Base-by-base conservation (phyloP, 169 alveolate species). In the Plasmodium coatneyi region DNA sequence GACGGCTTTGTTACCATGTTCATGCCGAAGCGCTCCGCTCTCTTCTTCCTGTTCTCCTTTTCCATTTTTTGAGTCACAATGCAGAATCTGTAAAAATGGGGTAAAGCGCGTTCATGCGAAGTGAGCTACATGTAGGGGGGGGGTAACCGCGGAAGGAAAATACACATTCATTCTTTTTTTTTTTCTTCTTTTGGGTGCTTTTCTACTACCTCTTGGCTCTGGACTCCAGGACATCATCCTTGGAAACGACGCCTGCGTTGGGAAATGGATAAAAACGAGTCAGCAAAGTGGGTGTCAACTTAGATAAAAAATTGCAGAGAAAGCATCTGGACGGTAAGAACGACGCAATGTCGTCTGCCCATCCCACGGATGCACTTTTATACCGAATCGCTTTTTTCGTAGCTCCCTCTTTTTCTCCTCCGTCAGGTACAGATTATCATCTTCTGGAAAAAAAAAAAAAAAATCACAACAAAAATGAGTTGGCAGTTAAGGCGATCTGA, bases 1-100 rank as follows among this genome's bases (percentile, higher is more conserved):
- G 43, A 5, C 10, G 16, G 71, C 25, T 36, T 5, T 46, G 32
- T 19, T 79, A 89, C 94, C 90, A 25, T 19, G 30, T 66, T 89
- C 82, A 89, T 22, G 71, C 94, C 94, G 71, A 89, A 89, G 52
- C 94, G 87, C 41, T 89, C 94, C n/a, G 87, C 94, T 89, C 94
- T 79, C 72, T 78, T 89, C 74, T 32, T 89, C 66, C 79, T 89
- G 52, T 89, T 89, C 41, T 89, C 94, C 56, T 89, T 89, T 60
- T 89, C 94, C 94, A 89, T 89, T 89, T 79, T 79, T 6, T 89
- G 82, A 3, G 94, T 89, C 28, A 89, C 90, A 60, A 89, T 89
- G 56, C 90, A 72, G 81, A 89, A 89, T 79, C 94, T 89, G 71
- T 16, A 87, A 25, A 54, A 16, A 56, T 14, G 71, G 39, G 80